These are phyloP conservation scores for Podaxis sp. DNA, from an alignment of 768 basidiomycete genomes.

Conservation along the genomic window DNA sequence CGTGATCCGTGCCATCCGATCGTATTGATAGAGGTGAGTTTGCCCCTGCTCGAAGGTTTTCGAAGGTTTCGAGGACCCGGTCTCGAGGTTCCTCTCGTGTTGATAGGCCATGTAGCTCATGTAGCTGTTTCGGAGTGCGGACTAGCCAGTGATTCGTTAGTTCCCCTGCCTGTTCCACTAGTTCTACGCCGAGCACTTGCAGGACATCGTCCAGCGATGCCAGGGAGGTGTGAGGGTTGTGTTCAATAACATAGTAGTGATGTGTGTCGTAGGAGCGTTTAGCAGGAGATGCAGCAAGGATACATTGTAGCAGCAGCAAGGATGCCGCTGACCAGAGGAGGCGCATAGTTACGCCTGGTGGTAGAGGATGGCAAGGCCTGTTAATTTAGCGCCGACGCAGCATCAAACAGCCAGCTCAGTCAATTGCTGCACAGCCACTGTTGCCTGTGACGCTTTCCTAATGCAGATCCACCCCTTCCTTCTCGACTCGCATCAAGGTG, in stretches of 20 bases:
- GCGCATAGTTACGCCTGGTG: constrained; percentile 30
- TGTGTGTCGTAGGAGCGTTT: constrained; percentile 60
- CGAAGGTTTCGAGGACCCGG: constrained; percentile 49
- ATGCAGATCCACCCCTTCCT: background rate
- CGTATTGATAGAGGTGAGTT: constrained; percentile 35
- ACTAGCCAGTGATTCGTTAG: constrained; percentile 84
- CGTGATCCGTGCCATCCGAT: constrained; percentile 38
- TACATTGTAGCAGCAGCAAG: constrained; percentile 7
- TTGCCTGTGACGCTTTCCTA: background rate
- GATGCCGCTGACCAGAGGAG: constrained; percentile 26
- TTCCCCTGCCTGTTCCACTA: constrained; percentile 88
- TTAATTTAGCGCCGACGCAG: background rate
- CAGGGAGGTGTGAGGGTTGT: constrained; percentile 42
- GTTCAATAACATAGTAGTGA: constrained; percentile 82
- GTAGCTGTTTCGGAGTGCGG: constrained; percentile 45
- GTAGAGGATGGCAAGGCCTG: constrained; percentile 28
- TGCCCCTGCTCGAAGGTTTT: constrained; percentile 41
- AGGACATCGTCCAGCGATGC: constrained; percentile 62
- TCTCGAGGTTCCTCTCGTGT: constrained; percentile 38
- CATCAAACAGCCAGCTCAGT: background rate
- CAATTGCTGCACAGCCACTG: constrained; percentile 17
- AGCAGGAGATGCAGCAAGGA: constrained; percentile 36
- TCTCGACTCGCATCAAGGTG: background rate
- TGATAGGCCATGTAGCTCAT: constrained; percentile 24
- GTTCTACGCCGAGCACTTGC: constrained; percentile 66